Conservation (phyloP, 768 basidiomycete species). For the Arthromyces matolae region DNA sequence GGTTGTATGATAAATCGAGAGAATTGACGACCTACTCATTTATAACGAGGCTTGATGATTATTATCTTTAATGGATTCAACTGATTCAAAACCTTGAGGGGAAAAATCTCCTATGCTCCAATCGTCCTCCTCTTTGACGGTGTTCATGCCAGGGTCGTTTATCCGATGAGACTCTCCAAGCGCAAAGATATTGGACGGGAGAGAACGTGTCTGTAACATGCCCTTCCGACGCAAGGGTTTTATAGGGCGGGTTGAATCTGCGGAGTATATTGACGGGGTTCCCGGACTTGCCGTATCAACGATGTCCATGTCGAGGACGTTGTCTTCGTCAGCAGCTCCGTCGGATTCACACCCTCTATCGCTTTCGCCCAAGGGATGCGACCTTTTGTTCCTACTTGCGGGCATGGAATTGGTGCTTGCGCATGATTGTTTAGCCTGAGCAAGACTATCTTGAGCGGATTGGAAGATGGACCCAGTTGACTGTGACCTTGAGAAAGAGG, state of each 20-base stretch:
- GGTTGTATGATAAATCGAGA: no score
- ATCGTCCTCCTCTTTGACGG: conserved; percentile 35
- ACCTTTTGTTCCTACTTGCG: conserved; percentile 31
- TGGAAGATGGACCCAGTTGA: conserved; percentile 44
- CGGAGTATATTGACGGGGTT: conserved; percentile 3
- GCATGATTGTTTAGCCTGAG: conserved; percentile 35
- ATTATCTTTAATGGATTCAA: conserved; percentile 1
- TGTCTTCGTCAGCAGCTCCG: conserved; percentile 22
- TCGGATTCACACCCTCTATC: conserved; percentile 25
- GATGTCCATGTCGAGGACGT: conserved; percentile 10
- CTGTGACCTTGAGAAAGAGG: conserved; percentile 38
- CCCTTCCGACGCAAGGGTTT: conserved; percentile 37
- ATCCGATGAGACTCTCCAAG: conserved; percentile 11
- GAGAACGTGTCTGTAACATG: conserved; percentile 33
- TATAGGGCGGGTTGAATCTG: conserved; percentile 25
- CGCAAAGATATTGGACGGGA: conserved; percentile 28
- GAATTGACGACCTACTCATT: background rate
- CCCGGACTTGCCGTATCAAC: background rate
- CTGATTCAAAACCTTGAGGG: conserved; percentile 1
- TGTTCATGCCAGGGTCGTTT: conserved; percentile 9
- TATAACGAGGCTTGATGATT: conserved; percentile 10
- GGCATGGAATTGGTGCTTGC: conserved; percentile 10
- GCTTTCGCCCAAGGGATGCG: conserved; percentile 30
- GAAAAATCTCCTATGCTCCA: conserved; percentile 32
- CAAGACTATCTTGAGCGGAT: conserved; percentile 55